phyloP scores from a whole-genome alignment of 257 asterid genomes.

The Jacaranda mimosifolia region DNA sequence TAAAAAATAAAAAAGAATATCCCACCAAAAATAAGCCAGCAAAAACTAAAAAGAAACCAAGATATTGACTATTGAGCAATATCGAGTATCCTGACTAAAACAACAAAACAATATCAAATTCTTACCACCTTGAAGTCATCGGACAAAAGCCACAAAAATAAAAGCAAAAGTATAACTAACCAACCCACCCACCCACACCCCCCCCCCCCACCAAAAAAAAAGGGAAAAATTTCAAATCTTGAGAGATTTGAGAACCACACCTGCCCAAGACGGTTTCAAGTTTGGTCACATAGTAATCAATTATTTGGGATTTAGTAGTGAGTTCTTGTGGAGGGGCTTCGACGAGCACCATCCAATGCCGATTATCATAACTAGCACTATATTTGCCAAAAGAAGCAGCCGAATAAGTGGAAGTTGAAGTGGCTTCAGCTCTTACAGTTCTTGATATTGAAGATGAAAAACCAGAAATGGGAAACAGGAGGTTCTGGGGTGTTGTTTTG shows the following conservation, averaged over 20 bases:
- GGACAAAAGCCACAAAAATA: not conserved
- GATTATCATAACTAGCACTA: constrained; percentile 30
- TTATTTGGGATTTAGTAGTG: constrained; percentile 58
- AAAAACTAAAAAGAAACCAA: constrained; percentile 4
- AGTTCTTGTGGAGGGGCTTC: constrained; percentile 59
- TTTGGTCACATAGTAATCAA: constrained; percentile 73
- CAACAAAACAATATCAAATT: not conserved
- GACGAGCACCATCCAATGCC: constrained; percentile 84
- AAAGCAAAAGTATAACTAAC: constrained; percentile 13
- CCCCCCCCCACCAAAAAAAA: not conserved
- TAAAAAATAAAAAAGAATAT: not conserved
- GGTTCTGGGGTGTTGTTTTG: constrained; percentile 16
- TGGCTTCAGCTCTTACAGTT: constrained; percentile 31
- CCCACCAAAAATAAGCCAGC: not conserved
- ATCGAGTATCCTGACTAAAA: not conserved
- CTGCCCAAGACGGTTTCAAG: constrained; percentile 74
- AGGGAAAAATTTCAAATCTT: constrained; percentile 11
- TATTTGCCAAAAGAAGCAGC: constrained; percentile 24
- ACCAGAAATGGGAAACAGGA: constrained; percentile 32
- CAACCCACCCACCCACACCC: too few relatives aligned
- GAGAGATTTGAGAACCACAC: constrained; percentile 38
- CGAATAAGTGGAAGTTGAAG: constrained; percentile 38
- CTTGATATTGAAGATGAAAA: constrained; percentile 39
- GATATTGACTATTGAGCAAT: not conserved
- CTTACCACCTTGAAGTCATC: not conserved